Evolutionary conservation across 306 rosid genomes (phyloP), one percentile per base, ranked within the genome.

Genomic region (Mimosa pudica): DNA sequence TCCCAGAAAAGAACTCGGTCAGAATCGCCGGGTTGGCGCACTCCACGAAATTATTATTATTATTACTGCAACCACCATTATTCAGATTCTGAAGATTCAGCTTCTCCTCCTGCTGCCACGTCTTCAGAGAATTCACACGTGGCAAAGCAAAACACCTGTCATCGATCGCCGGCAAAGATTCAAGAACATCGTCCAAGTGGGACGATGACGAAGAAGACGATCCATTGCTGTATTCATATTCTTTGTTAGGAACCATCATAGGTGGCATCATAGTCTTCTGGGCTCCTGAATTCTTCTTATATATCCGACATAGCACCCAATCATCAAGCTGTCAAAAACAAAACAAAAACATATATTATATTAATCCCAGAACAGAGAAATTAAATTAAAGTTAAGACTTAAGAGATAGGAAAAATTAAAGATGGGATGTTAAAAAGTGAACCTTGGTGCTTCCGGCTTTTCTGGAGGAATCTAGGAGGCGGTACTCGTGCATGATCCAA

Each of bases 401-500:
- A 7, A 47, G 17, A 70, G 6, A 70, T 18, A 70, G 18, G 10
- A 10, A 44, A 44, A 44, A 38, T 24, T 24, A 24, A 24, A 24
- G 33, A 42, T 54, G 20, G 55, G 55, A 45, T 45, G 38, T 20
- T 20, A 46, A 70, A 45, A 24, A 20, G 6, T 20, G 38, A 20
- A 70, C 74, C 58, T 1, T 70, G 20, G 42, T 12, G 74, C 60
- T 89, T n/a, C 97, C 94, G 65, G 61, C 74, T 57, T 88, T 94
- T 1, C 94, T 58, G 0, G 97, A 67, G 14, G 91, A 76, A 16
- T 92, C 92, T 4, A 92, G 30, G 7, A 94, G 89, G 73, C 98
- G 98, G 82, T 94, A 94, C 80, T 94, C 98, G 52, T 94, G 98
- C 98, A 94, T 94, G 51, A 94, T 94, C 98, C 98, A 94, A 55